Base-by-base conservation (phyloP, 768 basidiomycete genomes). In the Boletus subparvulus region DNA sequence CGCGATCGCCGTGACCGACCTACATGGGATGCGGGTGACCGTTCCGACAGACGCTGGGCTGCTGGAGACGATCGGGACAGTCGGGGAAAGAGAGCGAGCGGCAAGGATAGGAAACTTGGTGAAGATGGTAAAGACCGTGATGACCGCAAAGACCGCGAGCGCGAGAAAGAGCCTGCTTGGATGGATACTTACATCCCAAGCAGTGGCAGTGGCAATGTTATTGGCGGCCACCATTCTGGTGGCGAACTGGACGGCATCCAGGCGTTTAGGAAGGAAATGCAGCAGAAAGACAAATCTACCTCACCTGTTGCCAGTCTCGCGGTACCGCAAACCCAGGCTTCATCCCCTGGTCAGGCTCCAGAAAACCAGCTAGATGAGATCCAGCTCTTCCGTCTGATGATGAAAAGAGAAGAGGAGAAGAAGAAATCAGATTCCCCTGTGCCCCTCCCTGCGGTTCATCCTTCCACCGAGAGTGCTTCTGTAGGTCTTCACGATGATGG, bases 121-220 rank as follows among this genome's bases (percentile, higher is more conserved):
- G 80, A 80, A 46, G 74, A 74, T 52, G 80, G 74, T 50, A 73
- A 75, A 59, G 83, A 83, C 50, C 76, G 81, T 32, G 81, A 86
- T 49, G 70, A 72, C 47, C 71, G 71, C 61, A 78, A 80, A 54
- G 85, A 85, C 61, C 72, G 75, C 54, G 77, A 78, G 33, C 84
- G 83, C 63, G 92, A 94, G 75, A 91, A 88, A 65, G 92, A 93
- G 67, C 92, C 91, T 24, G 91, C 91, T 17, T 94, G 91, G 91
- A 94, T 94, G 91, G 92, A 92, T 61, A 85, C 88, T 19, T 92
- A 91, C 67, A 80, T 92, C 58, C 90, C 90, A 13, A 78, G 74
- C 49, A 79, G 78, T 24, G 69, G 83, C 17, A 75, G 73, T 33
- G 74, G 77, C 46, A 88, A 86, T 14, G 84, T 90, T 51, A 76